Percentiles rank a stretch among this genome's conserved stretches.
Conservation (phyloP, 208 protist species). For the Acanthamoeba royreba region DNA sequence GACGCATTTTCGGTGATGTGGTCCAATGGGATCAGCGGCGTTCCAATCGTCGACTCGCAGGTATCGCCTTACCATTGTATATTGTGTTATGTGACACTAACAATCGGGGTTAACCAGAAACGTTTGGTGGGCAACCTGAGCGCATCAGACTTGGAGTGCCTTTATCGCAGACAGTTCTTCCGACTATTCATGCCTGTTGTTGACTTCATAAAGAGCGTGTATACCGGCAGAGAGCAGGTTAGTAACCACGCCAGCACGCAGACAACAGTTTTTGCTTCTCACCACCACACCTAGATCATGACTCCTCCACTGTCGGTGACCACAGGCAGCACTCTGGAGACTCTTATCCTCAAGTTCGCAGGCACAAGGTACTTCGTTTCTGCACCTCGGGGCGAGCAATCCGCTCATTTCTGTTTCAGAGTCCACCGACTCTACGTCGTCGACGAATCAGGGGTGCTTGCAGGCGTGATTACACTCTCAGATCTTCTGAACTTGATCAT, state of each 20-base stretch:
- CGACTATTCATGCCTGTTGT: neutral
- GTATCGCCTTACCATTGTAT: neutral
- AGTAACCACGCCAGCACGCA: neutral
- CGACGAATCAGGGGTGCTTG: neutral
- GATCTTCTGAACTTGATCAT: slow-evolving; percentile 21
- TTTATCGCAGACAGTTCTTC: neutral
- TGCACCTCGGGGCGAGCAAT: neutral
- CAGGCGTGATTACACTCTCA: neutral
- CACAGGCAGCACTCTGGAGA: neutral
- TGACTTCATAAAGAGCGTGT: neutral
- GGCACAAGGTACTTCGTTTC: neutral
- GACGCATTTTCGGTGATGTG: neutral
- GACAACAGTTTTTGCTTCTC: neutral
- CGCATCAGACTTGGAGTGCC: neutral
- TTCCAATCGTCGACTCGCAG: neutral
- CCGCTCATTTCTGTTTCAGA: neutral
- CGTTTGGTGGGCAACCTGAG: neutral
- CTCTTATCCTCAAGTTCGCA: neutral
- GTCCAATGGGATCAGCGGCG: neutral
- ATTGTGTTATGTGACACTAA: neutral
- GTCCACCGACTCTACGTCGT: neutral
- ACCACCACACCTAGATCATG: neutral
- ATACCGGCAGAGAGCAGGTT: neutral
- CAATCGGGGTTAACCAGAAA: neutral
- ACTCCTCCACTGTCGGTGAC: neutral